Percentiles rank a stretch among this genome's conserved stretches.
phyloP scores from a whole-genome alignment of 345 rosid species.

The Gossypium longicalyx region DNA sequence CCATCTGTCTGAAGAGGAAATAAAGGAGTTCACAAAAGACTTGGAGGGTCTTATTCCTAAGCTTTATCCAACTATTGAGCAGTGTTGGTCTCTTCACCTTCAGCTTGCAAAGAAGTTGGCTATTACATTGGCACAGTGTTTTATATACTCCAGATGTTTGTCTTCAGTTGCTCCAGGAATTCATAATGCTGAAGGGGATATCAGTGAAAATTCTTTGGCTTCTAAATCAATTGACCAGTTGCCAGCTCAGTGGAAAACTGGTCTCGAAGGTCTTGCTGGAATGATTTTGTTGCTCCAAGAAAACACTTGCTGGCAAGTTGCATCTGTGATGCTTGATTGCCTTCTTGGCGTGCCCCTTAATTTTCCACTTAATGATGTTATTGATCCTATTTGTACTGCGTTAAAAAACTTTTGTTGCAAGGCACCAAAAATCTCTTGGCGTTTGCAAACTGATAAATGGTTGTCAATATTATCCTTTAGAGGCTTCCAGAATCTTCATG shows the following conservation, averaged over 20 bases:
- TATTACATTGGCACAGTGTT: constrained; percentile 49
- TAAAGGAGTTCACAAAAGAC: constrained; percentile 44
- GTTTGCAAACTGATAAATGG: constrained; percentile 70
- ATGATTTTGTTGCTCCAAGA: constrained; percentile 40
- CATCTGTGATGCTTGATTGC: constrained; percentile 62
- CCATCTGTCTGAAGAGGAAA: constrained; percentile 42
- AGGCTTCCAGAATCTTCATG: constrained; percentile 42
- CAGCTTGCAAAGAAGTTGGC: constrained; percentile 55
- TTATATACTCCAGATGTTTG: constrained; percentile 52
- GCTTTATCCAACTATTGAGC: constrained; percentile 52
- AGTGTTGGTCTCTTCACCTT: constrained; percentile 62
- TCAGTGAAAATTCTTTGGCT: constrained; percentile 25
- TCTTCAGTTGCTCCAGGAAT: constrained; percentile 34
- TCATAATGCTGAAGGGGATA: constrained; percentile 34
- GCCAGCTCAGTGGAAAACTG: constrained; percentile 39
- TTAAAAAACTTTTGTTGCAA: constrained; percentile 40
- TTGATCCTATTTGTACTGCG: constrained; percentile 42
- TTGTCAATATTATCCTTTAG: constrained; percentile 42
- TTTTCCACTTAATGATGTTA: constrained; percentile 40
- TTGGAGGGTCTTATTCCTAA: constrained; percentile 41
- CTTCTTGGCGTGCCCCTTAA: constrained; percentile 47
- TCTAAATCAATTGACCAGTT: constrained; percentile 31
- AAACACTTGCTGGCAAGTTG: constrained; percentile 67
- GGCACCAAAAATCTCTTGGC: constrained; percentile 77
- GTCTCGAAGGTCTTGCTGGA: constrained; percentile 56